Evolutionary conservation across 2,329 filamentous ascomycete species (phyloP).

Genomic region (Xylaria digitata): DNA sequence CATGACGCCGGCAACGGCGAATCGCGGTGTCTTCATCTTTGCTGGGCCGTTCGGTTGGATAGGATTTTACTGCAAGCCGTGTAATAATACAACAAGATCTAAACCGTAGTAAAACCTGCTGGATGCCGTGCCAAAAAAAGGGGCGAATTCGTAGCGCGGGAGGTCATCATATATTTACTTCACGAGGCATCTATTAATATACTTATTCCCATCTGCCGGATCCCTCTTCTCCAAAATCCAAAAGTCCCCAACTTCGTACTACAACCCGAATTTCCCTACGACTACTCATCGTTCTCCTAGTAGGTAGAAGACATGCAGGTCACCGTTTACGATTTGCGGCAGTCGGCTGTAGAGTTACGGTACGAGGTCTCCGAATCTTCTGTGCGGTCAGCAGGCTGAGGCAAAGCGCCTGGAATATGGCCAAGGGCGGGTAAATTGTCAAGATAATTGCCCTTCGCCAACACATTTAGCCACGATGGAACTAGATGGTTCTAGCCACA

Average conservation of each 20-base stretch:
- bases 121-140: neutral
- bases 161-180: slow-evolving; percentile 30
- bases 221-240: slow-evolving; percentile 30
- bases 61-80: too few relatives aligned
- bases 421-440: slow-evolving; percentile 47
- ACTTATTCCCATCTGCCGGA: slow-evolving; percentile 36
- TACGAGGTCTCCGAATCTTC: slow-evolving; percentile 43
- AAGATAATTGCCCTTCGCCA: slow-evolving; percentile 43
- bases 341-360: slow-evolving; percentile 40
- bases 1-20: slow-evolving; percentile 38
- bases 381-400: slow-evolving; percentile 37
- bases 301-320: slow-evolving; percentile 34
- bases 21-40: slow-evolving; percentile 40
- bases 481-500: slow-evolving; percentile 37
- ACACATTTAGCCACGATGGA: slow-evolving; percentile 43
- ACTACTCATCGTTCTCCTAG: slow-evolving; percentile 26
- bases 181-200: slow-evolving; percentile 17
- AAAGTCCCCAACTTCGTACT: slow-evolving; percentile 13
- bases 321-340: slow-evolving; percentile 30
- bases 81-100: too few relatives aligned
- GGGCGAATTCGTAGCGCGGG: slow-evolving; percentile 24
- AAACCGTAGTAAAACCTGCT: neutral
- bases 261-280: slow-evolving; percentile 21
- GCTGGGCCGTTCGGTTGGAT: too few relatives aligned
- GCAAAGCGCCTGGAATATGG: slow-evolving; percentile 34